Base-by-base conservation (phyloP, 257 asterid genomes). In the Plectranthus barbatus region DNA sequence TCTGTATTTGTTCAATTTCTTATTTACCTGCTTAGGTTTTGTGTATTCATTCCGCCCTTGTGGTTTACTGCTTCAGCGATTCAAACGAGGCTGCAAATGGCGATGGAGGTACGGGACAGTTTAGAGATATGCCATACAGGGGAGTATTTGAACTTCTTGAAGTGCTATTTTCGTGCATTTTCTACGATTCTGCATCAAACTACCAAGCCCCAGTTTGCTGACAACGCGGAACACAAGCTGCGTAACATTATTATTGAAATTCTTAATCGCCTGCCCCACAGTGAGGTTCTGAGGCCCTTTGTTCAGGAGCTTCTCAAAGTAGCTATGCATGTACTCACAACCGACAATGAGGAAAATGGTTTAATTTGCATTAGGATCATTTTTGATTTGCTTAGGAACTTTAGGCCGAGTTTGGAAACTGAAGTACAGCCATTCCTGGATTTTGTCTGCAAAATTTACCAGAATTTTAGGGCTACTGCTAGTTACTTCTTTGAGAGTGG, bases 351-450 rank as follows among this genome's bases (percentile, higher is more conserved):
- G 77, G 99, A 93, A 44, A 93, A 93, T 70, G 99, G 99, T 17
- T 76, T 93, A 44, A 87, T 93, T 54, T 93, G 99, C 83, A 93
- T 93, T 51, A 81, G 99, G 64, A 90, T 93, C 60, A 93, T 93
- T 47, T 93, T 93, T 56, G 97, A 93, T 75, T 80, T 93, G 86
- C 97, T 93, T 46, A 79, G 97, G 84, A 93, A 90, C 82, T 93
- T 90, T 74, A 80, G 96, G 69, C 96, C 99, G 7, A 82, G 90
- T 45, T 72, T 81, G 68, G 99, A 93, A 83, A 76, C 84, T 55
- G 97, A 93, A 72, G 99, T 93, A 75, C 99, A 93, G 81, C 99
- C 99, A 19, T 90, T 90, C 82, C 80, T 93, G 73, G 97, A 93
- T 79, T 93, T 93, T 64, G 97, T 93, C 66, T 90, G 97, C 87